A percentile compares a stretch with the other conserved stretches of the same genome.
phyloP scores from a whole-genome alignment of 805 yeast genomes.

The Pichia exigua region DNA sequence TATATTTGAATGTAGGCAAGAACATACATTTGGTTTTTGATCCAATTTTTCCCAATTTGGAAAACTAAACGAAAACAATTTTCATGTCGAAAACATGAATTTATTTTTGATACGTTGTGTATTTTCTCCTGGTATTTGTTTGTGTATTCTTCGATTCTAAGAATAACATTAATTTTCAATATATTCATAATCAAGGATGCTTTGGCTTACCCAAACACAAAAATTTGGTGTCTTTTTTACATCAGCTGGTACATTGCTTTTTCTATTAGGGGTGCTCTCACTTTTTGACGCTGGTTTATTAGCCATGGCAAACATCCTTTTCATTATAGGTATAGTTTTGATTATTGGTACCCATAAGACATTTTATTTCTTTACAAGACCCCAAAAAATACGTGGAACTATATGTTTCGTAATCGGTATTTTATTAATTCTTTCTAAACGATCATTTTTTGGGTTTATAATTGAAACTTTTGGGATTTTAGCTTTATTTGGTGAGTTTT shows the following conservation, averaged over 20 bases:
- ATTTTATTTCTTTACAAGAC: conserved; percentile 73
- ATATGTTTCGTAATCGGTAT: conserved; percentile 73
- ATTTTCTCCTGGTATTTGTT: not conserved
- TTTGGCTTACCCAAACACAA: conserved; percentile 73
- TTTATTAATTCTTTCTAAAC: conserved; percentile 59
- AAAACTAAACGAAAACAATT: not conserved
- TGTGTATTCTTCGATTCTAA: no score
- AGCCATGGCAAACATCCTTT: conserved; percentile 81
- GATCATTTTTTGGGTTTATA: conserved; percentile 78
- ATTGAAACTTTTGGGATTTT: conserved; percentile 85
- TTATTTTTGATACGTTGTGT: not conserved
- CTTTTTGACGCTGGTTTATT: conserved; percentile 83
- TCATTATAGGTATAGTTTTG: conserved; percentile 72
- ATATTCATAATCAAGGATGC: conserved; percentile 27
- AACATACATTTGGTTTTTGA: no score
- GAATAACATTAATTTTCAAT: no score
- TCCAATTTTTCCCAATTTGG: not conserved
- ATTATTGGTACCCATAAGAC: conserved; percentile 88
- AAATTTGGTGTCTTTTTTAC: conserved; percentile 91
- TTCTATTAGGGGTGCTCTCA: conserved; percentile 73
- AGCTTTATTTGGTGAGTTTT: conserved; percentile 84
- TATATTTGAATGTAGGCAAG: no score
- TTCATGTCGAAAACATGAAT: not conserved
- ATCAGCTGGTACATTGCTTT: conserved; percentile 72
- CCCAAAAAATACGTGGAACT: conserved; percentile 80